A percentile compares a stretch with the other conserved stretches of the same genome.
These are phyloP conservation scores for Penicillium roqueforti DNA, from an alignment of 495 filamentous ascomycete species.

Conservation along the genomic window DNA sequence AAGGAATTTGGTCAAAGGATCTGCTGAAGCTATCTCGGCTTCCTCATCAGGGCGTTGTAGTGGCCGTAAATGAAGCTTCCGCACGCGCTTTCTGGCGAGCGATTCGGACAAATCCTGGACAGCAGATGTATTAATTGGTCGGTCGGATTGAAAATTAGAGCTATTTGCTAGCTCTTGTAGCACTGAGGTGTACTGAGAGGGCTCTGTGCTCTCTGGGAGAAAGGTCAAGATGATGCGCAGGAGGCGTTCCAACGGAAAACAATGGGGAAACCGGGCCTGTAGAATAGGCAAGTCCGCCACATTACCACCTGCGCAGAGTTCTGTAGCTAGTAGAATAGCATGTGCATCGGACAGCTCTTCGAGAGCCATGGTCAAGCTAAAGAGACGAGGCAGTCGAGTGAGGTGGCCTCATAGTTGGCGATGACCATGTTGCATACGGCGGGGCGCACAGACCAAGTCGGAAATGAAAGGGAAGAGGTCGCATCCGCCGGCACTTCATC, in stretches of 20 bases:
- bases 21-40: constrained; percentile 40
- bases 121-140: constrained; percentile 51
- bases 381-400: constrained; percentile 9
- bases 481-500: constrained; percentile 32
- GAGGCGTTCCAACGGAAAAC: constrained; percentile 61
- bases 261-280: constrained; percentile 52
- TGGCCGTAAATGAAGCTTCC: constrained; percentile 64
- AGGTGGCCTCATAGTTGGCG: constrained; percentile 24
- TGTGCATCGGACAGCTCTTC: constrained; percentile 44
- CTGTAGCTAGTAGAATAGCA: constrained; percentile 46
- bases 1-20: constrained; percentile 65
- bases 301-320: constrained; percentile 49
- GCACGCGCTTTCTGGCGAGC: constrained; percentile 64
- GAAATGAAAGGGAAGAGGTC: constrained; percentile 37
- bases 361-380: constrained; percentile 35
- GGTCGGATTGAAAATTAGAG: constrained; percentile 22
- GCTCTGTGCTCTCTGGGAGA: constrained; percentile 71
- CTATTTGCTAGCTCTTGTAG: constrained; percentile 52
- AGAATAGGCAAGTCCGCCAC: constrained; percentile 59
- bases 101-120: constrained; percentile 60
- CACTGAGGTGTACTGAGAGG: constrained; percentile 58
- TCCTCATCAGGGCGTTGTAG: constrained; percentile 49
- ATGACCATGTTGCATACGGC: constrained; percentile 27
- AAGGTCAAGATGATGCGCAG: constrained; percentile 81
- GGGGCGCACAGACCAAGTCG: constrained; percentile 40